Evolutionary conservation across 1,139 yeast species (phyloP).

Genomic region (Debaryomycetaceae sp.): DNA sequence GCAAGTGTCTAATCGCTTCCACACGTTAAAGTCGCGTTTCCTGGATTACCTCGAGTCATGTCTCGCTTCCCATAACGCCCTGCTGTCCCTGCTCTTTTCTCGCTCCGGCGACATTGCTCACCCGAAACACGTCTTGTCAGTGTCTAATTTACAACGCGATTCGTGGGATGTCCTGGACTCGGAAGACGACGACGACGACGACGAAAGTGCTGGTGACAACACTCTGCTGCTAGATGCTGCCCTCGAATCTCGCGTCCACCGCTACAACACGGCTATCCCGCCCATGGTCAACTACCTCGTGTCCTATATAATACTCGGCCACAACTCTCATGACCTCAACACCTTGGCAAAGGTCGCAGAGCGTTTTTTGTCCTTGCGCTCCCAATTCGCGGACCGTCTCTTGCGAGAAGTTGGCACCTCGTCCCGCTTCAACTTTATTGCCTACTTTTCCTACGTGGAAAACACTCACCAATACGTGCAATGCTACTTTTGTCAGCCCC

Average conservation of each 20-base stretch:
- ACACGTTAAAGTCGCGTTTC: slow-evolving; percentile 15
- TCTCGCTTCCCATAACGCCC: slow-evolving; percentile 14
- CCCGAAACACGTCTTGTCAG: slow-evolving; percentile 7
- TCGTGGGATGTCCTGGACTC: slow-evolving; percentile 7
- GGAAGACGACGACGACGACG: slow-evolving; percentile 7
- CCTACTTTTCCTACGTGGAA: slow-evolving; percentile 22
- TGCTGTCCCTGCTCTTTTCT: slow-evolving; percentile 5
- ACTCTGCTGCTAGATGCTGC: background rate
- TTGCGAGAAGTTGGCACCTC: slow-evolving; percentile 3
- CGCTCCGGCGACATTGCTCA: slow-evolving; percentile 9
- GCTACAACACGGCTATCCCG: slow-evolving; percentile 12
- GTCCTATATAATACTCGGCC: slow-evolving; percentile 21
- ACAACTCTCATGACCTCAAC: slow-evolving; percentile 9
- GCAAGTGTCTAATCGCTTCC: slow-evolving; percentile 9
- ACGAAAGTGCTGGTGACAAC: slow-evolving; percentile 3
- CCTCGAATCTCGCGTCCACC: slow-evolving; percentile 3
- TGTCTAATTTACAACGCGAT: slow-evolving; percentile 2
- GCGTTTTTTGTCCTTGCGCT: slow-evolving; percentile 17
- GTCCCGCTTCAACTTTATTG: slow-evolving; percentile 14
- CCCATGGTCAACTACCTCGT: slow-evolving; percentile 26
- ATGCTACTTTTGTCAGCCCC: slow-evolving; percentile 13
- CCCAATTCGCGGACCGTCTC: slow-evolving; percentile 9
- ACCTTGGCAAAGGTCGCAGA: slow-evolving; percentile 12
- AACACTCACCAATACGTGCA: slow-evolving; percentile 21
- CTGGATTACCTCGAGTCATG: slow-evolving; percentile 12